These are phyloP conservation scores for Atkinsonella hypoxylon DNA, from an alignment of 2,329 filamentous ascomycete species.

Conservation along the genomic window DNA sequence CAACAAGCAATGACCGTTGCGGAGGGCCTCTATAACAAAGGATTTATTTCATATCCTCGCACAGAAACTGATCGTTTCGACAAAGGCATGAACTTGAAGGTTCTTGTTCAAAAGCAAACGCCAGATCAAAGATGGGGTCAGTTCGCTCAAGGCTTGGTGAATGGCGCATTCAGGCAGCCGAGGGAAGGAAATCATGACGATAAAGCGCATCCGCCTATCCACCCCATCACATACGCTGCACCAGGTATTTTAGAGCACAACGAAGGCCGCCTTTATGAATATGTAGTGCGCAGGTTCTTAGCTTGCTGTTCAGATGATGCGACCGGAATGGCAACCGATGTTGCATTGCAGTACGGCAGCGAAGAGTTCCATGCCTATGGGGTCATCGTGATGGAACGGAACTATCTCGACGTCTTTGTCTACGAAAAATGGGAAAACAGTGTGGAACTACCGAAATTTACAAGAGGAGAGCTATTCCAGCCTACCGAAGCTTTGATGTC, in stretches of 20 bases:
- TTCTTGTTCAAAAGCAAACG: conserved; percentile 72
- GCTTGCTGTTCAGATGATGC: conserved; percentile 95
- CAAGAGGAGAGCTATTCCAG: conserved; percentile 68
- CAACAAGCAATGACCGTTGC: conserved; percentile 82
- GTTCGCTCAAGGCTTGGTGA: conserved; percentile 64
- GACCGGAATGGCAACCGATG: conserved; percentile 70
- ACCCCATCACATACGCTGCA: conserved; percentile 78
- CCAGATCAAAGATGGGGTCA: conserved; percentile 65
- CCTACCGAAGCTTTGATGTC: conserved; percentile 81
- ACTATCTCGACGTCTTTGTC: conserved; percentile 89
- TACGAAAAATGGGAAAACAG: conserved; percentile 96
- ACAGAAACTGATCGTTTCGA: conserved; percentile 97
- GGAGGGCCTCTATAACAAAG: conserved; percentile 81
- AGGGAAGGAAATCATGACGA: conserved; percentile 82
- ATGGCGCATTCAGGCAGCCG: conserved; percentile 70
- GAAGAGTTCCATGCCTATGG: conserved; percentile 77
- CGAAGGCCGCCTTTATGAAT: conserved; percentile 78
- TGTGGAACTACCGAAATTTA: conserved; percentile 68
- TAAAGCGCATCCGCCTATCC: conserved; percentile 93
- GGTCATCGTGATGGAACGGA: conserved; percentile 72
- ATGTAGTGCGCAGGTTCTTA: conserved; percentile 81
- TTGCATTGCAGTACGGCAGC: conserved; percentile 73
- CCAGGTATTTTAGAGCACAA: conserved; percentile 50
- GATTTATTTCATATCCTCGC: conserved; percentile 94
- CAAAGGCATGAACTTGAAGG: conserved; percentile 70